A percentile compares a stretch with the other conserved stretches of the same genome.
Conservation (phyloP, 148 eudicot species). For the Agrostemma githago region DNA sequence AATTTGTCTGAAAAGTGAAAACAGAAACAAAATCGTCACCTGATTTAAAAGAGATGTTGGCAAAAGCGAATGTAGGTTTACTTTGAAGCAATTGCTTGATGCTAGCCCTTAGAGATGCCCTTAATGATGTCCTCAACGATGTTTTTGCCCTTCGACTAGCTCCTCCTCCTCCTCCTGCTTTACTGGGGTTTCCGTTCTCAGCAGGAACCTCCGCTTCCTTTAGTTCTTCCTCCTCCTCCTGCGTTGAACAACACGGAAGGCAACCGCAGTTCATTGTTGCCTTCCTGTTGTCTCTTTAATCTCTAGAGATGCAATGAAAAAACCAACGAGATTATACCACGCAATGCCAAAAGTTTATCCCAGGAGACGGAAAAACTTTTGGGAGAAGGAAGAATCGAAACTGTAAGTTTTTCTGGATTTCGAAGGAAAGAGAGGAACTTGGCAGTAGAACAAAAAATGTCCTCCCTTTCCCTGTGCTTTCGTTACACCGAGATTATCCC, state of each 20-base stretch:
- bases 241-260: constrained; percentile 26
- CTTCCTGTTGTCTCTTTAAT: constrained; percentile 9
- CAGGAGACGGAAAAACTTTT: background rate
- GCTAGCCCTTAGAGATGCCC: constrained; percentile 42
- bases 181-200: constrained; percentile 3
- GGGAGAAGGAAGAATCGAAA: constrained; percentile 5
- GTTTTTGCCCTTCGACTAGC: constrained; percentile 1
- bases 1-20: background rate
- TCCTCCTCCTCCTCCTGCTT: background rate
- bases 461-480: constrained; percentile 7
- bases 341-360: background rate
- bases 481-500: constrained; percentile 11
- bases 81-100: constrained; percentile 31
- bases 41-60: constrained; percentile 62
- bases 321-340: background rate
- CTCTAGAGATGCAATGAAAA: background rate
- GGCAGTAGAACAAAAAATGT: background rate
- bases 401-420: constrained; percentile 15
- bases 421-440: constrained; percentile 25
- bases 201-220: background rate
- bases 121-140: constrained; percentile 20
- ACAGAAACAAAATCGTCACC: constrained; percentile 32
- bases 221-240: background rate
- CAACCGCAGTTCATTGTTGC: constrained; percentile 24
- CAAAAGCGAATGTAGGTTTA: constrained; percentile 42